Evolutionary conservation across 768 basidiomycete genomes (phyloP).

Genomic region (Serendipita indica): DNA sequence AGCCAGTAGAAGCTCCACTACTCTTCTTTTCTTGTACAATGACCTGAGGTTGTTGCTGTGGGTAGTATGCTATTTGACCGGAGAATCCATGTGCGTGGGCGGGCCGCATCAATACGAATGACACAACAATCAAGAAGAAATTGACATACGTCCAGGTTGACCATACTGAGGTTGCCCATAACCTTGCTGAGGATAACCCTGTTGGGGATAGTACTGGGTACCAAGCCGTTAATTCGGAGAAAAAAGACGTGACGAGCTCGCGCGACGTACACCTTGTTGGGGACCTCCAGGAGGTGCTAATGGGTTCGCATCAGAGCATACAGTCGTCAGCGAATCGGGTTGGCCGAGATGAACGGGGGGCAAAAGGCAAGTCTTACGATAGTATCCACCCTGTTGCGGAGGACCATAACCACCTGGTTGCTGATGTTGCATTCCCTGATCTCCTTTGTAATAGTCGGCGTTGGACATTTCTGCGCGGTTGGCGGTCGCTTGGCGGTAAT

Average conservation of each 20-base stretch:
- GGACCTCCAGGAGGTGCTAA: conserved; percentile 1
- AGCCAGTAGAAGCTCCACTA: conserved; percentile 41
- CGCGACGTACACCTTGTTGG: conserved; percentile 3
- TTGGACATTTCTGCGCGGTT: background rate
- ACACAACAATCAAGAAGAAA: conserved; percentile 33
- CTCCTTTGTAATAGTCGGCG: conserved; percentile 3
- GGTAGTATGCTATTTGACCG: background rate
- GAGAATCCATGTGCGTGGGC: background rate
- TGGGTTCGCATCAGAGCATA: background rate
- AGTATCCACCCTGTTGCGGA: background rate
- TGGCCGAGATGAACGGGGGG: background rate
- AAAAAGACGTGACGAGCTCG: background rate
- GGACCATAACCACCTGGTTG: background rate
- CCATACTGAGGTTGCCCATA: conserved; percentile 27
- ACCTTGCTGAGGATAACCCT: conserved; percentile 1
- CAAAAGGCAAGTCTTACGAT: conserved; percentile 1
- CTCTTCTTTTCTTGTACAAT: conserved; percentile 33
- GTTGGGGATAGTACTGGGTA: background rate
- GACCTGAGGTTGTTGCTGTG: conserved; percentile 9
- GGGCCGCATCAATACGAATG: background rate
- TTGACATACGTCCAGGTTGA: conserved; percentile 67
- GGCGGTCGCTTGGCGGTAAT: background rate
- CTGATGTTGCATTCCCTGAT: background rate
- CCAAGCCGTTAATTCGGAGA: background rate
- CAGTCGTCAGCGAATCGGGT: too few relatives aligned